These are phyloP conservation scores for Penicillium concentricum DNA, from an alignment of 2,329 filamentous ascomycete genomes.

Conservation along the genomic window DNA sequence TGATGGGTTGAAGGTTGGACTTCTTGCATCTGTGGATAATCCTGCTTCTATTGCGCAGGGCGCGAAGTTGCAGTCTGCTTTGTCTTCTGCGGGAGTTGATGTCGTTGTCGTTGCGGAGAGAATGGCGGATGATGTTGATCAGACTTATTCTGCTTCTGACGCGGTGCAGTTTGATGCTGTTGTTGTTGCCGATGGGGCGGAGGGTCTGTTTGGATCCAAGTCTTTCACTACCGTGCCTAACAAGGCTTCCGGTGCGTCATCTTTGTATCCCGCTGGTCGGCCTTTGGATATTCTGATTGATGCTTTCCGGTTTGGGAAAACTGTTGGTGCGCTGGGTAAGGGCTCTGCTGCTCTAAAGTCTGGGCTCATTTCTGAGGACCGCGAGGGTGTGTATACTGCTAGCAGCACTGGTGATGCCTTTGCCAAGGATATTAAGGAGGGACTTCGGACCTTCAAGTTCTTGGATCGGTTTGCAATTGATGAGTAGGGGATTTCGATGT, in stretches of 20 bases:
- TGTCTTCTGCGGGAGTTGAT: conserved; percentile 49
- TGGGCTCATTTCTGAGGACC: conserved; percentile 45
- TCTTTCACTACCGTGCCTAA: conserved; percentile 19
- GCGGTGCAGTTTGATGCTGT: conserved; percentile 50
- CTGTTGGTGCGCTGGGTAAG: conserved; percentile 60
- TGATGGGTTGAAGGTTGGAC: conserved; percentile 62
- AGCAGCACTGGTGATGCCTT: conserved; percentile 38
- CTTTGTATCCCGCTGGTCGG: conserved; percentile 63
- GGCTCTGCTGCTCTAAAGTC: conserved; percentile 40
- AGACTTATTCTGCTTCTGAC: conserved; percentile 65
- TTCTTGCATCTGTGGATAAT: conserved; percentile 54
- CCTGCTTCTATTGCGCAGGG: conserved; percentile 51
- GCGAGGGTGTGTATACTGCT: conserved; percentile 39
- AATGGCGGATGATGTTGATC: conserved; percentile 55
- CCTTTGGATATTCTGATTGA: conserved; percentile 64
- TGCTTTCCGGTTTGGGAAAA: conserved; percentile 69
- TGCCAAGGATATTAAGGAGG: conserved; percentile 53
- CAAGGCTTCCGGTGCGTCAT: conserved; percentile 46
- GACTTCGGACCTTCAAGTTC: conserved; percentile 65
- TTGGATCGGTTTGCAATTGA: conserved; percentile 59
- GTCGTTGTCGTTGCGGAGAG: conserved; percentile 62
- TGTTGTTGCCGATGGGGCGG: conserved; percentile 57
- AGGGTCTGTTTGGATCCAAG: conserved; percentile 49
- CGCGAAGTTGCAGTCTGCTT: conserved; percentile 48
- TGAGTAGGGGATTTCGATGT: not conserved